These are phyloP conservation scores for Thalassiosira hispida DNA, from an alignment of 352 stramenopile genomes.

Conservation along the genomic window DNA sequence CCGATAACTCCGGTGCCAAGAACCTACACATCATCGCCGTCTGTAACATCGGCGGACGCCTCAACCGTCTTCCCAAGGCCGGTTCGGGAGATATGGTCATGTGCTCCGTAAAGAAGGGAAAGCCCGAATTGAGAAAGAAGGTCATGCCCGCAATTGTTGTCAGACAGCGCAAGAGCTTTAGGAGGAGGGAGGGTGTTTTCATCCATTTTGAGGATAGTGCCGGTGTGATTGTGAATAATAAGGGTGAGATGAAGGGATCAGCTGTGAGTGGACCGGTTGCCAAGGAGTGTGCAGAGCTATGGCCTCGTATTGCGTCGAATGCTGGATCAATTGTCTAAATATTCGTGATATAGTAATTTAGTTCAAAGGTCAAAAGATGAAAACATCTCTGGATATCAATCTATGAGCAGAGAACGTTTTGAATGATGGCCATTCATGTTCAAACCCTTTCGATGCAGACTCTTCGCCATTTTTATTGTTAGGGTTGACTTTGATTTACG, in stretches of 20 bases:
- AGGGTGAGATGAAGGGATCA: slow-evolving; percentile 99
- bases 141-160: slow-evolving; percentile 99
- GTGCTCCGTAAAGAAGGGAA: slow-evolving; percentile 99
- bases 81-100: slow-evolving; percentile 99
- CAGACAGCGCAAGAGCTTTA: slow-evolving; percentile 98
- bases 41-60: slow-evolving; percentile 97
- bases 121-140: slow-evolving; percentile 99
- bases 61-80: slow-evolving; percentile 98
- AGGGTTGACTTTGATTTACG: no score
- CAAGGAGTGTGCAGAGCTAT: slow-evolving; percentile 99
- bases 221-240: slow-evolving; percentile 99
- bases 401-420: no score
- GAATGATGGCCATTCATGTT: no score
- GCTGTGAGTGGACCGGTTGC: slow-evolving; percentile 99
- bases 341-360: no score
- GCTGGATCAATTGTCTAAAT: slow-evolving; percentile 99
- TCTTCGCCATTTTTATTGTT: no score
- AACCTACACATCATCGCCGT: slow-evolving; percentile 99
- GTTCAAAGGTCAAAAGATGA: no score
- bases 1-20: slow-evolving; percentile 99
- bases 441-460: no score
- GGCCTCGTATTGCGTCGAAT: slow-evolving; percentile 99
- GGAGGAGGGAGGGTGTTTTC: slow-evolving; percentile 99
- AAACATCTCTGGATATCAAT: no score
- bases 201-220: slow-evolving; percentile 99